phyloP scores from a whole-genome alignment of 495 filamentous ascomycete genomes.

The Pseudevernia furfuracea region DNA sequence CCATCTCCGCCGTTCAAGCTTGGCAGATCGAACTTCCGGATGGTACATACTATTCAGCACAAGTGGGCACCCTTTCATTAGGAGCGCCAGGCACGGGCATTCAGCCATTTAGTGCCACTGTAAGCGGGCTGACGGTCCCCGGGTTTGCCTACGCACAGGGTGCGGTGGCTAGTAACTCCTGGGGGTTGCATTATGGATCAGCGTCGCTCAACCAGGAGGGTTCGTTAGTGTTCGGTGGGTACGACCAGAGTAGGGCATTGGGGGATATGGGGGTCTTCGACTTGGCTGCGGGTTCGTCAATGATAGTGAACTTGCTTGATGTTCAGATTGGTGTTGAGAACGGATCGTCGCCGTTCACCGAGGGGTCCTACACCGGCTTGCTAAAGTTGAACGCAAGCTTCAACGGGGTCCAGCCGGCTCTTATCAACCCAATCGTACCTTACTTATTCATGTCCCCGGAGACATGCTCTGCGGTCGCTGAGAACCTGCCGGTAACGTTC shows the following conservation, averaged over 20 bases:
- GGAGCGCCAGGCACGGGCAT: conserved; percentile 8
- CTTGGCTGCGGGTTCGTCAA: background rate
- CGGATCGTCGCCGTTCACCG: conserved; percentile 38
- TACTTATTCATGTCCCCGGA: conserved; percentile 44
- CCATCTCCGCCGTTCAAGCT: conserved; percentile 7
- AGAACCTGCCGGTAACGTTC: conserved; percentile 40
- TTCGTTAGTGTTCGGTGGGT: conserved; percentile 45
- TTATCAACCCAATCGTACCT: conserved; percentile 37
- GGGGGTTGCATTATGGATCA: conserved; percentile 48
- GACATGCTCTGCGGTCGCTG: conserved; percentile 44
- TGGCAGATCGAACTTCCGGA: conserved; percentile 12
- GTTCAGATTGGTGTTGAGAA: conserved; percentile 38
- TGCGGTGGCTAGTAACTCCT: conserved; percentile 42
- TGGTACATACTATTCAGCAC: conserved; percentile 13
- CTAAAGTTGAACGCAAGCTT: conserved; percentile 33
- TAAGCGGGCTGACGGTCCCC: conserved; percentile 9
- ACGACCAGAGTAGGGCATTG: conserved; percentile 40
- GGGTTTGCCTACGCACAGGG: conserved; percentile 1
- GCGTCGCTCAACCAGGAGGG: conserved; percentile 34
- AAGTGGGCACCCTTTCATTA: conserved; percentile 15
- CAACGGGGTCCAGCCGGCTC: conserved; percentile 23
- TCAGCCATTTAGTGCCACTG: background rate
- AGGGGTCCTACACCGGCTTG: conserved; percentile 27
- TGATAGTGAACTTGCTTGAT: conserved; percentile 33
- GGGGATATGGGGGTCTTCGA: conserved; percentile 22